phyloP scores from a whole-genome alignment of 2,329 filamentous ascomycete genomes.

The Sporothrix pseudoabietina region DNA sequence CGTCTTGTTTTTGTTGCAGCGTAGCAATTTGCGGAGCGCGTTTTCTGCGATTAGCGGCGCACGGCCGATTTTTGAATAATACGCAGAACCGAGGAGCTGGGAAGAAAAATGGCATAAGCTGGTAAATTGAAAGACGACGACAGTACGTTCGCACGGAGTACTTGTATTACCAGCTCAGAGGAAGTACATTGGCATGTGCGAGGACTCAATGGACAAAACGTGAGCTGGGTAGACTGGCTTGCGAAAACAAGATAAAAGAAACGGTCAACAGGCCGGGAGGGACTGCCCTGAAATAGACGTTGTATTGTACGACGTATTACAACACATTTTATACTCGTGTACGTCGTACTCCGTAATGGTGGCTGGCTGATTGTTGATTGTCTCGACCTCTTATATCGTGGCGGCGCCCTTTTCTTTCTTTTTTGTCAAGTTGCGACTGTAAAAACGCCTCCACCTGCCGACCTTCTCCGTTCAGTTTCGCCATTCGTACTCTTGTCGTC shows the following conservation, averaged over 20 bases:
- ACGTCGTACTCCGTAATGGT: background rate
- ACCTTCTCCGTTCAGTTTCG: background rate
- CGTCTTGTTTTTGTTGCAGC: background rate
- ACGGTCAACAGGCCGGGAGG: background rate
- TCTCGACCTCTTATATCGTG: background rate
- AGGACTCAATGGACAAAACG: background rate
- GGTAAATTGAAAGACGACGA: background rate
- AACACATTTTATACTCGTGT: background rate
- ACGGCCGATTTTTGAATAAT: background rate
- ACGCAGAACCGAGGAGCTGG: background rate
- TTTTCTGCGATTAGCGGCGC: background rate
- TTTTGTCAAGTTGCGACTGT: background rate
- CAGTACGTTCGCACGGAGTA: background rate
- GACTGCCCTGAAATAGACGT: background rate
- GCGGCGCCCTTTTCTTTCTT: slow-evolving; percentile 6
- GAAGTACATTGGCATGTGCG: background rate
- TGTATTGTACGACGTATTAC: background rate
- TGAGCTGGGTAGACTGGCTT: background rate
- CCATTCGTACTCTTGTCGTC: background rate
- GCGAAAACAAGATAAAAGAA: background rate
- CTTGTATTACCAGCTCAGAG: background rate
- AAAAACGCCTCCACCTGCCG: background rate
- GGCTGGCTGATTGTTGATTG: slow-evolving; percentile 9
- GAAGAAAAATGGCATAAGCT: background rate
- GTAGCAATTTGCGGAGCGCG: slow-evolving; percentile 11